Evolutionary conservation across 768 basidiomycete species (phyloP).

Genomic region (Paxillus rubicundulus): DNA sequence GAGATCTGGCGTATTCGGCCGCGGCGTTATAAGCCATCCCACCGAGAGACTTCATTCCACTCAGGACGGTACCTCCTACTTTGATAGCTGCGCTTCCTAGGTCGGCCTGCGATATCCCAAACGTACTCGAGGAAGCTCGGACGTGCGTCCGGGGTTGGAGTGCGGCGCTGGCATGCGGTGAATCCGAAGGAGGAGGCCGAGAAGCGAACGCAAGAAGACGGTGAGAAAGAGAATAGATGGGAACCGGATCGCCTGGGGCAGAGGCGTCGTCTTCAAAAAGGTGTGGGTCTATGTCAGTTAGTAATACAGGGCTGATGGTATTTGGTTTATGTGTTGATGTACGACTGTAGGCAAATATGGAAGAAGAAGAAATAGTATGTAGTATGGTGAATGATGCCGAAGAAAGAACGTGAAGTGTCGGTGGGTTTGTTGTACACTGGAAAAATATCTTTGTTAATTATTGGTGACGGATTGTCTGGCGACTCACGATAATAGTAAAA

Average conservation of each 20-base stretch:
- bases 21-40: slow-evolving; percentile 58
- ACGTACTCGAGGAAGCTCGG: slow-evolving; percentile 24
- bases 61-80: slow-evolving; percentile 60
- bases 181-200: slow-evolving; percentile 30
- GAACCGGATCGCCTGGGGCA: slow-evolving; percentile 31
- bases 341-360: slow-evolving; percentile 45
- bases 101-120: slow-evolving; percentile 45
- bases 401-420: slow-evolving; percentile 56
- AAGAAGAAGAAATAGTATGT: slow-evolving; percentile 46
- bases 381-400: slow-evolving; percentile 50
- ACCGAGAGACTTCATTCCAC: slow-evolving; percentile 61
- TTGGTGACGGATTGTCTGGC: neutral
- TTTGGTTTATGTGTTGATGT: slow-evolving; percentile 31
- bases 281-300: slow-evolving; percentile 33
- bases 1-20: slow-evolving; percentile 38
- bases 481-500: slow-evolving; percentile 59
- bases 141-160: slow-evolving; percentile 22
- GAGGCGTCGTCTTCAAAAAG: slow-evolving; percentile 14
- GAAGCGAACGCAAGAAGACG: slow-evolving; percentile 63
- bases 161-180: slow-evolving; percentile 12
- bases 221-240: slow-evolving; percentile 58
- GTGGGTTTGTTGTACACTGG: slow-evolving; percentile 58
- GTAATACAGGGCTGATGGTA: slow-evolving; percentile 41
- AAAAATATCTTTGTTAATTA: neutral
- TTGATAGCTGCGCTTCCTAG: slow-evolving; percentile 53